Percentiles rank a stretch among this genome's conserved stretches.
Conservation (phyloP, 2,329 filamentous ascomycete genomes). For the Fusarium pininemorale region DNA sequence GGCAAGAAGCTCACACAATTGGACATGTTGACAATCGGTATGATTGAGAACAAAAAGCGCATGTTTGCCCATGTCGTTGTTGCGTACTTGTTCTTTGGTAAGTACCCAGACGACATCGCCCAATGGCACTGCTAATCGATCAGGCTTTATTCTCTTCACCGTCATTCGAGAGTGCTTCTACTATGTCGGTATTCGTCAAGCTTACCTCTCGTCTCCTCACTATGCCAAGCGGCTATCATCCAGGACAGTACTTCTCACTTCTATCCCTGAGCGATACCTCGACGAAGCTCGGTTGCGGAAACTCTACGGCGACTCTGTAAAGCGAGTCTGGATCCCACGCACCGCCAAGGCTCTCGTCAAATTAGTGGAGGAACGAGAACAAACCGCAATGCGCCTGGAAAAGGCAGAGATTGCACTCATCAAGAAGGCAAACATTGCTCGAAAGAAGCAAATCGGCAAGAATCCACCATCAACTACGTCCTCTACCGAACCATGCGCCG, state of each 20-base stretch:
- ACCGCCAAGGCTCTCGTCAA: constrained; percentile 82
- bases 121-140: not conserved
- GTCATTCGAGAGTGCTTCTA: constrained; percentile 89
- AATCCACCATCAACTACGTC: constrained; percentile 4
- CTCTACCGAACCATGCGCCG: constrained; percentile 18
- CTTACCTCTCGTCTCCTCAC: constrained; percentile 85
- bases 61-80: constrained; percentile 86
- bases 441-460: constrained; percentile 61
- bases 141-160: constrained; percentile 87
- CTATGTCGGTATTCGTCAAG: constrained; percentile 92
- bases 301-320: constrained; percentile 84
- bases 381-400: constrained; percentile 83
- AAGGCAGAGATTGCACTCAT: constrained; percentile 87
- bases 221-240: constrained; percentile 89
- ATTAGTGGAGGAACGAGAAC: constrained; percentile 82
- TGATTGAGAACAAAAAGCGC: constrained; percentile 68
- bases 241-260: constrained; percentile 87
- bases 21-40: constrained; percentile 81
- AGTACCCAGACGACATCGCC: not conserved
- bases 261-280: constrained; percentile 81
- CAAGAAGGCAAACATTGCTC: constrained; percentile 76
- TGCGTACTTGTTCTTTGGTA: constrained; percentile 77
- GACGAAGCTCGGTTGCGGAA: constrained; percentile 79
- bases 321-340: constrained; percentile 83
- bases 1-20: constrained; percentile 72